These are phyloP conservation scores for Talaromyces sp. DNA, from an alignment of 2,329 filamentous ascomycete species.

Conservation along the genomic window DNA sequence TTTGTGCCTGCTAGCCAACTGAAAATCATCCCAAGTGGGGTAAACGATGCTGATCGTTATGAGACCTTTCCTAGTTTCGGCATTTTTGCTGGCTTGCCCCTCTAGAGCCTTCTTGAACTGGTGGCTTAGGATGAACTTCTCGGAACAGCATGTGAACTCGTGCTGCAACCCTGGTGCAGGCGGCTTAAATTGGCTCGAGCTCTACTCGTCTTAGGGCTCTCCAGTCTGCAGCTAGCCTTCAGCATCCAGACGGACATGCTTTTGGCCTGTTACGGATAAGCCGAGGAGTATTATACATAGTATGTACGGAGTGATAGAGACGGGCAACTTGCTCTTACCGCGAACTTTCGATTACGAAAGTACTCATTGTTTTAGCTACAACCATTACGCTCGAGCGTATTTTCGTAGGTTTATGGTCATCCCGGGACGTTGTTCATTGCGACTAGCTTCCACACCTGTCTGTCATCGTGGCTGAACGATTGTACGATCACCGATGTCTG, in stretches of 20 bases:
- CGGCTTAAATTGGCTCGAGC: slow-evolving; percentile 10
- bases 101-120: not conserved
- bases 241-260: not conserved
- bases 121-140: not conserved
- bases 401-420: not conserved
- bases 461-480: not conserved
- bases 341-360: not conserved
- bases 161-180: slow-evolving; percentile 12
- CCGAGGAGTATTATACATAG: not conserved
- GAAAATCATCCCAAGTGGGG: slow-evolving; percentile 6
- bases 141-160: slow-evolving; percentile 14
- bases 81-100: slow-evolving; percentile 5
- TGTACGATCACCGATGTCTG: not conserved
- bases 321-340: not conserved
- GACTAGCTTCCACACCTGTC: not conserved
- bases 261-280: not conserved
- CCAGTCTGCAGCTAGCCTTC: not conserved
- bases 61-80: slow-evolving; percentile 16
- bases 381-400: not conserved
- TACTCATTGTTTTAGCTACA: not conserved
- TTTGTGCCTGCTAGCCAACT: not conserved
- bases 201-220: not conserved
- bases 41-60: slow-evolving; percentile 4
- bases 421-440: not conserved
- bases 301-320: not conserved